A percentile compares a stretch with the other conserved stretches of the same genome.
Conservation (phyloP, 1,284 basidiomycete genomes). For the Ustilago esculenta region DNA sequence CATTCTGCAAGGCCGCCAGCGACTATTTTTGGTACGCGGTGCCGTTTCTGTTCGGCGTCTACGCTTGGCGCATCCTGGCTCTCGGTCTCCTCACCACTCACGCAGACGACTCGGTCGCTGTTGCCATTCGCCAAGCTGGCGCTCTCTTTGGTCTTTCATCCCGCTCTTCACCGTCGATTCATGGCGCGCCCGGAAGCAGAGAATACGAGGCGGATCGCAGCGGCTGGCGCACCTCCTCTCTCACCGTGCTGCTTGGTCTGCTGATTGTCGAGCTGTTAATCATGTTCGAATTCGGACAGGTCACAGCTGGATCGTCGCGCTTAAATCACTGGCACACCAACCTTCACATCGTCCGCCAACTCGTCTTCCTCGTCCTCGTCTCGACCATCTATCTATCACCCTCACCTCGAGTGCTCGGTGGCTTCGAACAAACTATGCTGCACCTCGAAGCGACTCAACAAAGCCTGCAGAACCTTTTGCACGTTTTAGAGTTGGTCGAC, state of each 20-base stretch:
- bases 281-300: conserved; percentile 43
- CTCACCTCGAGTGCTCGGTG: background rate
- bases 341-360: conserved; percentile 30
- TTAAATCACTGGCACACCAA: conserved; percentile 49
- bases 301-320: conserved; percentile 13
- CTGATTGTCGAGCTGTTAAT: conserved; percentile 28
- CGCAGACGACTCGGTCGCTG: conserved; percentile 38
- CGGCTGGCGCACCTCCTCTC: conserved; percentile 19
- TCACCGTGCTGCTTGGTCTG: conserved; percentile 10
- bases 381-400: conserved; percentile 35
- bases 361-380: conserved; percentile 20
- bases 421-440: conserved; percentile 26
- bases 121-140: conserved; percentile 29
- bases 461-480: conserved; percentile 23
- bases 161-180: background rate
- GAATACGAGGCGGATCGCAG: conserved; percentile 34
- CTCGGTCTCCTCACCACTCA: conserved; percentile 37
- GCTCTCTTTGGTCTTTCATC: conserved; percentile 4
- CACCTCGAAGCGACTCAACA: conserved; percentile 34
- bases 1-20: conserved; percentile 30
- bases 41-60: conserved; percentile 23
- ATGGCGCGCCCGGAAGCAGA: background rate
- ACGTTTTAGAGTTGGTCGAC: conserved; percentile 24
- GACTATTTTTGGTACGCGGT: conserved; percentile 41
- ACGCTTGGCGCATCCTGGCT: conserved; percentile 41